phyloP scores from a whole-genome alignment of 371 early-diverging fungal genomes.

The Actinomucor elegans region DNA sequence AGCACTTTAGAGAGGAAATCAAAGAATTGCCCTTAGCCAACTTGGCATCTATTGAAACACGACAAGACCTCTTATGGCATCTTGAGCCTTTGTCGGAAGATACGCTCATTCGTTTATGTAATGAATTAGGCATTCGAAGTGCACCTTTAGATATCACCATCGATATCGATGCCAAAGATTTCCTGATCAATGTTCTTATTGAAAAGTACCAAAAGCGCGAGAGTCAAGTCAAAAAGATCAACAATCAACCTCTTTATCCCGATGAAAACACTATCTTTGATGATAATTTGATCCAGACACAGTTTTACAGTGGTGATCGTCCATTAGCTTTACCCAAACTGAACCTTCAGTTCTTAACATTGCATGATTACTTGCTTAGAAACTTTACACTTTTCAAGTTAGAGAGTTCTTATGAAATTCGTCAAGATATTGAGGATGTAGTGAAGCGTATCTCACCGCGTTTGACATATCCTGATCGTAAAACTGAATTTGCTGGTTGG shows the following conservation, averaged over 20 bases:
- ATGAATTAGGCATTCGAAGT: slow-evolving; percentile 59
- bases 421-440: slow-evolving; percentile 88
- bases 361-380: slow-evolving; percentile 88
- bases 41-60: slow-evolving; percentile 62
- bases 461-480: slow-evolving; percentile 55
- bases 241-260: slow-evolving; percentile 78
- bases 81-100: slow-evolving; percentile 52
- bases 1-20: slow-evolving; percentile 62
- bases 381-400: slow-evolving; percentile 82
- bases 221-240: slow-evolving; percentile 72
- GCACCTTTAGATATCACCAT: slow-evolving; percentile 22
- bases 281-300: slow-evolving; percentile 55
- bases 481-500: slow-evolving; percentile 86
- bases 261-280: slow-evolving; percentile 68
- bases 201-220: slow-evolving; percentile 59
- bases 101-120: slow-evolving; percentile 56
- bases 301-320: slow-evolving; percentile 66
- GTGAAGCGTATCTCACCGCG: slow-evolving; percentile 79
- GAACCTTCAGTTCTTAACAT: slow-evolving; percentile 89
- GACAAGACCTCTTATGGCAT: slow-evolving; percentile 54
- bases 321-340: slow-evolving; percentile 87
- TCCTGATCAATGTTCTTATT: slow-evolving; percentile 58
- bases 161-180: slow-evolving; percentile 31
- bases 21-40: slow-evolving; percentile 77
- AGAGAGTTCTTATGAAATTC: slow-evolving; percentile 80